phyloP scores from a whole-genome alignment of 805 yeast genomes.

The Metschnikowia lochheadii region DNA sequence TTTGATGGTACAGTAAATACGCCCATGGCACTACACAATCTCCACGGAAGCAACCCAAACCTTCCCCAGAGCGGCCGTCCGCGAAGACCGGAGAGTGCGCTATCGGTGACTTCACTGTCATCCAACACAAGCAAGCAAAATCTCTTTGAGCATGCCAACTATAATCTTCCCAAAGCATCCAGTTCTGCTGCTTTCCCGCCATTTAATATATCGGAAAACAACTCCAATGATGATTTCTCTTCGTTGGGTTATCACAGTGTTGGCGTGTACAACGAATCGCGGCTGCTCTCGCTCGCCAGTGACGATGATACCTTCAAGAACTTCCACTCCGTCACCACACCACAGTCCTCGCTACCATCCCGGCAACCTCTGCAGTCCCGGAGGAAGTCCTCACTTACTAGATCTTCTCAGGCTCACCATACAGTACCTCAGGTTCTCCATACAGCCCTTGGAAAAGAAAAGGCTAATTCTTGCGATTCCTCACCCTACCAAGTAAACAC shows the following conservation, averaged over 20 bases:
- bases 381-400: constrained; percentile 15
- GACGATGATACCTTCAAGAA: constrained; percentile 12
- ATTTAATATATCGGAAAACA: constrained; percentile 12
- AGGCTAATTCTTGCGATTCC: not conserved
- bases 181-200: constrained; percentile 20
- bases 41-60: constrained; percentile 12
- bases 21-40: constrained; percentile 1
- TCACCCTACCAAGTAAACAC: not conserved
- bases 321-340: constrained; percentile 8
- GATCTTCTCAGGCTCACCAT: constrained; percentile 4
- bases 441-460: constrained; percentile 1
- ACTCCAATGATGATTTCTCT: constrained; percentile 16
- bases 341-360: constrained; percentile 15
- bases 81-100: constrained; percentile 37
- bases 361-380: constrained; percentile 17
- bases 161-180: constrained; percentile 12
- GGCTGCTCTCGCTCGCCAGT: constrained; percentile 15
- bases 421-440: constrained; percentile 12
- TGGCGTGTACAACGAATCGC: constrained; percentile 10
- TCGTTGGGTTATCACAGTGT: constrained; percentile 7
- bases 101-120: constrained; percentile 37
- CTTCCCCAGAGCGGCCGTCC: constrained; percentile 21
- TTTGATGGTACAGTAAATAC: constrained; percentile 1
- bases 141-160: constrained; percentile 11
- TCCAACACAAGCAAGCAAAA: constrained; percentile 22